Evolutionary conservation across 2,329 filamentous ascomycete species (phyloP).

Genomic region (Penicillium sp.): DNA sequence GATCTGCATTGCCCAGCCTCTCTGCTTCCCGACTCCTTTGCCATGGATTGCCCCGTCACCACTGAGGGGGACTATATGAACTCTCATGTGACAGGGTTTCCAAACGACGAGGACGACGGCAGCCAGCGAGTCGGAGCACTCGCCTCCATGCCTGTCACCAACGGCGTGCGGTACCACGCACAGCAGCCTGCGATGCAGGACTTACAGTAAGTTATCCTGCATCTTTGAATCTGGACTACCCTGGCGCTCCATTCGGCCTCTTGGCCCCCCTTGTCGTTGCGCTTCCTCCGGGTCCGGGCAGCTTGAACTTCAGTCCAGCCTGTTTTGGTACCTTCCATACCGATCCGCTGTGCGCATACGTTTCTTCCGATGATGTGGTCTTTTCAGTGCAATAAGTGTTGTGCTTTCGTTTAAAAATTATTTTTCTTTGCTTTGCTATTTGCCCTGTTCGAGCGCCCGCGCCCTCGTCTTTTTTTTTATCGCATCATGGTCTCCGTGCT

Average conservation of each 20-base stretch:
- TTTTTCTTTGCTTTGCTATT: conserved; percentile 9
- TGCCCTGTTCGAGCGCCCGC: conserved; percentile 10
- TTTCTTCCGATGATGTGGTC: conserved; percentile 25
- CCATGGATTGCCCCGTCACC: conserved; percentile 39
- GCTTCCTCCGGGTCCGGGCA: conserved; percentile 34
- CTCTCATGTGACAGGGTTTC: conserved; percentile 35
- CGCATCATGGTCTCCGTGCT: conserved; percentile 21
- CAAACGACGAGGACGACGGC: conserved; percentile 44
- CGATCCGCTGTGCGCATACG: conserved; percentile 30
- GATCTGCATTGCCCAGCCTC: conserved; percentile 19
- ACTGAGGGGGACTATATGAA: conserved; percentile 42
- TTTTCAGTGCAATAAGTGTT: conserved; percentile 17
- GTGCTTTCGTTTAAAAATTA: too few species aligned
- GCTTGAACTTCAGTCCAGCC: conserved; percentile 28
- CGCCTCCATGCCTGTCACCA: conserved; percentile 47
- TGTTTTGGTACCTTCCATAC: conserved; percentile 28
- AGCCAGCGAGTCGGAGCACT: conserved; percentile 52
- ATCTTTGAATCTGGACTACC: conserved; percentile 41
- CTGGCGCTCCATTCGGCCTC: conserved; percentile 31
- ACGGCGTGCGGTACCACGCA: conserved; percentile 52
- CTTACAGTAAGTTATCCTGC: conserved; percentile 54
- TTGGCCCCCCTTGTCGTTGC: conserved; percentile 33
- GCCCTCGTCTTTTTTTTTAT: conserved; percentile 15
- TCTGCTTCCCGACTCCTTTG: conserved; percentile 37
- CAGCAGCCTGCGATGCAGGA: conserved; percentile 52